Evolutionary conservation across 331 rosid species (phyloP).

Genomic region (Saraca asoca): DNA sequence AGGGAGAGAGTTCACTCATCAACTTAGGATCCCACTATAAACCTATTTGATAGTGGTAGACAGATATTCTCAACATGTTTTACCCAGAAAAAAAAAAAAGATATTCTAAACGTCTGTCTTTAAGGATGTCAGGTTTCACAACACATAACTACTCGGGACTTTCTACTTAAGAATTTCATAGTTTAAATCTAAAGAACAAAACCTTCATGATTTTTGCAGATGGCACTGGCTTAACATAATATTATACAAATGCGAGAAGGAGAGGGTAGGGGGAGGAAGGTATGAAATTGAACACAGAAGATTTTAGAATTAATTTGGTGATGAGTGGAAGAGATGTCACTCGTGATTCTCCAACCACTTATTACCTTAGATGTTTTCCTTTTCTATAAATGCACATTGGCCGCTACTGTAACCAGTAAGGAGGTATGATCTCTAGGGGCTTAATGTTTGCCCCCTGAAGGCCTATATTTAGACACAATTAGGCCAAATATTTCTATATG

Average conservation of each 20-base stretch:
- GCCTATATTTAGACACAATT: background rate
- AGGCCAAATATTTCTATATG: background rate
- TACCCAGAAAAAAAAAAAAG: too few relatives aligned
- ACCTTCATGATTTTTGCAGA: background rate
- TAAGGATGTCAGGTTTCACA: too few relatives aligned
- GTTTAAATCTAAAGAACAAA: conserved; percentile 20
- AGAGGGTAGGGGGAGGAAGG: too few relatives aligned
- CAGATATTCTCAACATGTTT: too few relatives aligned
- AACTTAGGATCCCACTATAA: too few relatives aligned
- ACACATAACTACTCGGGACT: too few relatives aligned
- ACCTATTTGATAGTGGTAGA: too few relatives aligned
- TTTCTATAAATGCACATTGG: conserved; percentile 10
- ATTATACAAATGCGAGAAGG: too few relatives aligned
- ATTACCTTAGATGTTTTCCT: background rate
- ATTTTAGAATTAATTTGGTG: conserved; percentile 4
- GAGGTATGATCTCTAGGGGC: conserved; percentile 11
- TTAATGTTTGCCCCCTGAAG: background rate
- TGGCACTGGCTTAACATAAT: too few relatives aligned
- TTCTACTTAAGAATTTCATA: background rate
- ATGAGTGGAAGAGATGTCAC: background rate
- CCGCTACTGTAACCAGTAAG: conserved; percentile 17
- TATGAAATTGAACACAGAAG: background rate
- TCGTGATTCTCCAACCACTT: too few relatives aligned
- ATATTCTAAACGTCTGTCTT: too few relatives aligned
- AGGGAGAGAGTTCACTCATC: too few relatives aligned